Base-by-base conservation (phyloP, 805 yeast genomes). In the Candida broadrunensis region DNA sequence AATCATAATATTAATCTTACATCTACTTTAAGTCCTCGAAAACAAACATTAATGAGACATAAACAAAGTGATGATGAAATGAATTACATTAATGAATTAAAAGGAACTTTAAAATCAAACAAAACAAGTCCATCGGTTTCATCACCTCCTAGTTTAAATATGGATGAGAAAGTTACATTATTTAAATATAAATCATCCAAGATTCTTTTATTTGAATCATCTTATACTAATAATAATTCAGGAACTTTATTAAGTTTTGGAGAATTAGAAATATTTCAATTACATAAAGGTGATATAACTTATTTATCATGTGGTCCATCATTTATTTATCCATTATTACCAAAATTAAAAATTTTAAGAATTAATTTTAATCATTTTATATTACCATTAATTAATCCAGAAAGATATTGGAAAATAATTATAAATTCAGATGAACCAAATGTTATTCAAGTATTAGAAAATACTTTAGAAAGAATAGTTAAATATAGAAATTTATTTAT, bases 281-380 rank as follows among this genome's bases (percentile, higher is more conserved):
- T 82, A 20, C 79, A 77, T 48, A 74, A 73, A 44, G 77, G 79
- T 15, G 72, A 67, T 43, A 81, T 80, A 7, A 75, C 82, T 1
- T 83, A 81, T 54, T 54, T 83, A 31, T 75, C 80, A 11, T 83
- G 88, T 61, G 89, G 86, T 0, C 58, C 61, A n/a, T 68, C 79
- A 4, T 77, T 87, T 29, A 76, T 85, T 2, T 85, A 85, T 54
- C 95, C 96, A 3, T 74, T 87, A 12, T 62, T 87, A 38, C 87
- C 88, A 3, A 77, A 73, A 45, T 58, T 83, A 39, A 76, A 79
- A 49, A 68, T 87, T 2, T 58, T 84, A 44, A 65, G 85, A 49
- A 69, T 74, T 9, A 62, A 65, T 17, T 46, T 43, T 35, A 67
- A 67, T 37, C 75, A 73, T 49, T 83, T 82, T 49, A 69, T 83